Evolutionary conservation across 1,139 yeast genomes (phyloP).

Genomic region (Groenewaldozyma auringiensis): DNA sequence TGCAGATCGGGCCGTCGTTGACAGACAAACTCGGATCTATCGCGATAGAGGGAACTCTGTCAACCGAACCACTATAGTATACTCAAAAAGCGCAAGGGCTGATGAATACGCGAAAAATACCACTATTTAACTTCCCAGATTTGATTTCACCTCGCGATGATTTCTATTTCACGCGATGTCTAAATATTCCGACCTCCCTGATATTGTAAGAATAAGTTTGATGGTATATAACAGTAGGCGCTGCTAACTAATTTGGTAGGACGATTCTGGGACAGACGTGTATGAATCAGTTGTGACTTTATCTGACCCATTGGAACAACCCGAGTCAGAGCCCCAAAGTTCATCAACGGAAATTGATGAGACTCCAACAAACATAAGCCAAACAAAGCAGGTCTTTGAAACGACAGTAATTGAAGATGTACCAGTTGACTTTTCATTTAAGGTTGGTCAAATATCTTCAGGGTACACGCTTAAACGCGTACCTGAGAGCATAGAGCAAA

Average conservation of each 20-base stretch:
- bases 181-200: constrained; percentile 18
- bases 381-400: not conserved
- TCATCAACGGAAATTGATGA: not conserved
- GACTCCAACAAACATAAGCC: not conserved
- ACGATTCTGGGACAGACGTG: constrained; percentile 14
- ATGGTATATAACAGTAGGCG: not conserved
- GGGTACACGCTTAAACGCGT: not conserved
- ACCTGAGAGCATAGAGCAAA: not conserved
- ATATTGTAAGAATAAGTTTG: constrained; percentile 12
- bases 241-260: constrained; percentile 9
- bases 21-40: too few relatives aligned
- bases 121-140: too few relatives aligned
- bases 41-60: too few relatives aligned
- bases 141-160: too few relatives aligned
- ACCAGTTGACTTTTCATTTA: not conserved
- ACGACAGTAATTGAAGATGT: not conserved
- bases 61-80: too few relatives aligned
- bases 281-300: constrained; percentile 14
- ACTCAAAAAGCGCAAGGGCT: too few relatives aligned
- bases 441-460: not conserved
- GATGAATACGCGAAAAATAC: too few relatives aligned
- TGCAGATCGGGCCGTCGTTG: too few relatives aligned
- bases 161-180: constrained; percentile 5
- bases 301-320: not conserved
- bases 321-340: not conserved